A percentile compares a stretch with the other conserved stretches of the same genome.
Evolutionary conservation across 2,329 filamentous ascomycete genomes (phyloP).

Genomic region (Neofusicoccum ribis): DNA sequence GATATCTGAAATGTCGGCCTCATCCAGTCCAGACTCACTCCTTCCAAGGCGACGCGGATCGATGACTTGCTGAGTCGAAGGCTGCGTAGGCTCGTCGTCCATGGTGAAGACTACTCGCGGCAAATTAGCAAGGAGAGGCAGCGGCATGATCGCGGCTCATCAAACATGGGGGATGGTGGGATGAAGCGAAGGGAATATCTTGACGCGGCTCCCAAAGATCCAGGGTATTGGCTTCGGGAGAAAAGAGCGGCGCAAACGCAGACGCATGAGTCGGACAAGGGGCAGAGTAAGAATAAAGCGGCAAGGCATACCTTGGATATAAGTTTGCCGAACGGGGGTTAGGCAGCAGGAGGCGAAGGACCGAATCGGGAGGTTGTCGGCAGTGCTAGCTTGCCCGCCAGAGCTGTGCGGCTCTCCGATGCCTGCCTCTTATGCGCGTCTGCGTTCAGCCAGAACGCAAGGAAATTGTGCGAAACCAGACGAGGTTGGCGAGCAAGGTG

Average conservation of each 20-base stretch:
- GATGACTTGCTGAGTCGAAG: constrained; percentile 74
- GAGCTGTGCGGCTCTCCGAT: constrained; percentile 12
- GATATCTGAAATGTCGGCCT: constrained; percentile 83
- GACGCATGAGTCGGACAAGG: background rate
- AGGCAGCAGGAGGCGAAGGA: constrained; percentile 14
- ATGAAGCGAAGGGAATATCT: background rate
- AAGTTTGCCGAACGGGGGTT: background rate
- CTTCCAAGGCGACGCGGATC: constrained; percentile 78
- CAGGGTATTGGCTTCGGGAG: background rate
- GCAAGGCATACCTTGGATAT: background rate
- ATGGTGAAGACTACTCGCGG: background rate
- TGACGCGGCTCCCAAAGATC: background rate
- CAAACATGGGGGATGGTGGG: background rate
- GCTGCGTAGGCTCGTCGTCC: constrained; percentile 51
- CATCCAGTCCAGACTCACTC: constrained; percentile 78
- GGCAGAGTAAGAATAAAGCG: background rate
- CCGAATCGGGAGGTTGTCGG: constrained; percentile 5
- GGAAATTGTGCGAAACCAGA: background rate
- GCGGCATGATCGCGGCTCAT: background rate
- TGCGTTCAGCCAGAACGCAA: background rate
- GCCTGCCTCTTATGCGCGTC: background rate
- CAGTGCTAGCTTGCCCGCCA: background rate
- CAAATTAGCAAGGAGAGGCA: background rate
- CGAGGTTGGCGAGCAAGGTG: background rate
- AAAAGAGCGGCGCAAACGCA: background rate